A percentile compares a stretch with the other conserved stretches of the same genome.
phyloP scores from a whole-genome alignment of 108 stramenopile genomes.

The Cylindrotheca fusiformis region DNA sequence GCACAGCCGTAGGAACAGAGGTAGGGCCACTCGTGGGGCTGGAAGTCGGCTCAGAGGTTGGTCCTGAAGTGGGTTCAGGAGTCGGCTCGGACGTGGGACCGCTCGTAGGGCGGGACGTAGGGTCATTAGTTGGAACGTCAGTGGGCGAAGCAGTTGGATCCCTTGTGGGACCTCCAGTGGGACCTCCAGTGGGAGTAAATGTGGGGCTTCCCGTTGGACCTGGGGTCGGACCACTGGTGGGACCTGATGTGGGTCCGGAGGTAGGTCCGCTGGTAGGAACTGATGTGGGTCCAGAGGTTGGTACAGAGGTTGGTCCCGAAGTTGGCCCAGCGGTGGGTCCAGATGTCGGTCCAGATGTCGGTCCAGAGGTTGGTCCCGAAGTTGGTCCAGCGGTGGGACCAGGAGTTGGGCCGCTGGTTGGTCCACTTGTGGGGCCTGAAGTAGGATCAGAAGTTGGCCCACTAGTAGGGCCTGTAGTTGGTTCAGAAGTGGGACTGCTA shows the following conservation, averaged over 20 bases:
- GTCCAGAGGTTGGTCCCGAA: conserved; percentile 16
- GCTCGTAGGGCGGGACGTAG: conserved; percentile 6
- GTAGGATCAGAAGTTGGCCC: conserved; percentile 20
- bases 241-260: conserved; percentile 15
- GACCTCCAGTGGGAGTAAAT: conserved; percentile 4
- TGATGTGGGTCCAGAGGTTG: conserved; percentile 14
- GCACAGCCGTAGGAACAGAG: conserved; percentile 3
- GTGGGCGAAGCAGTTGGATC: conserved; percentile 7
- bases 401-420: conserved; percentile 13
- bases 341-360: conserved; percentile 5
- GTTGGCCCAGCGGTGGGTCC: conserved; percentile 22
- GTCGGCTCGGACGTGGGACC: conserved; percentile 2
- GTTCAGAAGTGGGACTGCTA: conserved; percentile 7
- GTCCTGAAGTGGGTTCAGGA: conserved; percentile 1
- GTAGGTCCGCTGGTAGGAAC: conserved; percentile 19
- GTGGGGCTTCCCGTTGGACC: conserved; percentile 17
- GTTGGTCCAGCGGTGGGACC: conserved; percentile 20
- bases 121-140: background rate
- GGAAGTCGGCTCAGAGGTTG: conserved; percentile 1
- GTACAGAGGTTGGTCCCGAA: conserved; percentile 17
- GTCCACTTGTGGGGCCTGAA: conserved; percentile 14
- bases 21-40: background rate
- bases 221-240: conserved; percentile 2
- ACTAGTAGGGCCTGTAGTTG: conserved; percentile 13
- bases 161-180: conserved; percentile 6